A percentile compares a stretch with the other conserved stretches of the same genome.
Conservation (phyloP, 2,329 filamentous ascomycete species). For the Monosporascus sp. region DNA sequence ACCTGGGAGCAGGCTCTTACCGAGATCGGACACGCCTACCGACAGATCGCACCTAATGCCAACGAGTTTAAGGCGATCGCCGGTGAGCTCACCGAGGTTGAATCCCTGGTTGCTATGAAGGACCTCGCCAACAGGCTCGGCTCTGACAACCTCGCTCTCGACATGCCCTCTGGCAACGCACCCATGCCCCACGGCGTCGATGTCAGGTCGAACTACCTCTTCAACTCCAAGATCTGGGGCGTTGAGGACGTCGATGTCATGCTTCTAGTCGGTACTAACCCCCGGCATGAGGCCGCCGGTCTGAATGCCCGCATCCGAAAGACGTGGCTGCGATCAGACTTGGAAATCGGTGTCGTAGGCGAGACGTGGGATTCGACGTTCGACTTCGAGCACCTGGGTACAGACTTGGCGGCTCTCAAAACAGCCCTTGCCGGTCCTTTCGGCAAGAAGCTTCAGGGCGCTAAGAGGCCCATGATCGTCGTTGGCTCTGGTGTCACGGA, state of each 20-base stretch:
- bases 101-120: conserved; percentile 94
- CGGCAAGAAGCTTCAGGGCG: conserved; percentile 83
- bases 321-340: conserved; percentile 92
- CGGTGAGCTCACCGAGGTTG: conserved; percentile 84
- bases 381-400: conserved; percentile 86
- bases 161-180: conserved; percentile 76
- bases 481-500: conserved; percentile 90
- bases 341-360: conserved; percentile 87
- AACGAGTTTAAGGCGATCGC: conserved; percentile 96
- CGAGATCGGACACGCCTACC: conserved; percentile 77
- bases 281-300: conserved; percentile 88
- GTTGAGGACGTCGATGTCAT: conserved; percentile 92
- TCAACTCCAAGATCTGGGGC: conserved; percentile 92
- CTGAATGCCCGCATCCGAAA: conserved; percentile 96
- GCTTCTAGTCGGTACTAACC: conserved; percentile 90
- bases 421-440: conserved; percentile 78
- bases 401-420: conserved; percentile 75
- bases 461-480: conserved; percentile 94
- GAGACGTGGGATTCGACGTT: conserved; percentile 92
- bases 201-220: conserved; percentile 88
- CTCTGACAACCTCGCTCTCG: conserved; percentile 90
- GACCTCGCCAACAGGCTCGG: conserved; percentile 94
- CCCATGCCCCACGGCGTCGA: conserved; percentile 91
- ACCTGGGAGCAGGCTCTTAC: conserved; percentile 94
- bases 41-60: conserved; percentile 72